Base-by-base conservation (phyloP, 768 basidiomycete genomes). In the Russula foetens region DNA sequence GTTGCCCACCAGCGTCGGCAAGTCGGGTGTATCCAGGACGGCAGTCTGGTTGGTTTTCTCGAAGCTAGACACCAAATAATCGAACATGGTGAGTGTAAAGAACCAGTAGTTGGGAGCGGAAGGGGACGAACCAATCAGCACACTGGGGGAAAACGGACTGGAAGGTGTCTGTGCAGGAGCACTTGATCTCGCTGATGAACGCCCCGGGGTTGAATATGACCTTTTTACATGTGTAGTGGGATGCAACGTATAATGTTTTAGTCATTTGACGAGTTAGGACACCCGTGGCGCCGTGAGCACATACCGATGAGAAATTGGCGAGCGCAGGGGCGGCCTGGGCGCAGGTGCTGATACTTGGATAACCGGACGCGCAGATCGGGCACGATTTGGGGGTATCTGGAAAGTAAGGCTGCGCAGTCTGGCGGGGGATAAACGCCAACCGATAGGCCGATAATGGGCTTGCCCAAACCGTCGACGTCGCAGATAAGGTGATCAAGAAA, bases 201-300 rank as follows among this genome's bases (percentile, higher is more conserved):
- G 79, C 80, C 29, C 81, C 79, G 1, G 85, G 85, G 63, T 85
- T 84, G 66, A 81, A 81, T 47, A 86, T 77, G 64, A 86, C 75
- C 84, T 86, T 15, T 14, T n/a, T 24, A 35, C 45, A 15, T 28
- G 29, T 17, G 14, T 41, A 23, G 48, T 33, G 52, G 47, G 26
- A 12, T 23, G 59, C 5, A 44, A 41, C 7, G 21, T 8, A 39
- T 26, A 8, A 15, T 23, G 12, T 33, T 44, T 23, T 35, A 12
- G 31, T 7, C 29, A 39, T 17, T 35, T 17, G 33, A 38, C n/a
- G 41, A 29, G 11, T 15, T 1, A 7, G 46, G 26, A n/a, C 3
- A 33, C 23, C n/a, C n/a, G n/a, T n/a, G n/a, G n/a, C n/a, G n/a
- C n/a, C n/a, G n/a, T n/a, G n/a, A n/a, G n/a, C n/a, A n/a, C 7